Evolutionary conservation across 179 eudicot species (phyloP), one percentile per base, ranked within the genome.

Genomic region (Beta corolliflora): DNA sequence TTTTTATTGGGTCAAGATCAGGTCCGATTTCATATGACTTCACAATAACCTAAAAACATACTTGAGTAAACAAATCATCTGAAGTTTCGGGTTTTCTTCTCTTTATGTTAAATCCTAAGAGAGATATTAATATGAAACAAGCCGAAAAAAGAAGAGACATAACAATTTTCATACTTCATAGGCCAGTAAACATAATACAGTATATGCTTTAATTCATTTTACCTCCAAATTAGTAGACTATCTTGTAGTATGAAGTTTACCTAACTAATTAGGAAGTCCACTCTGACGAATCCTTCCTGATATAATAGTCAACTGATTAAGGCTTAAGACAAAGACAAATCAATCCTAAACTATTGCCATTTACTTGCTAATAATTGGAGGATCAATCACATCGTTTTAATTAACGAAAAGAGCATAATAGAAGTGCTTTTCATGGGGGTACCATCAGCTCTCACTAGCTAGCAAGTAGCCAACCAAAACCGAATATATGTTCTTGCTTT

Each of bases 391-490:
- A 23, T 25, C 7, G 10, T 25, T 64, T 23, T 11, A 64, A 29
- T 29, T 46, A 8, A 46, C 25, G 1, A 69, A 36, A 59, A 14
- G 64, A 59, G 3, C 9, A 36, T 1, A 31, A 41, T 7, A 68
- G 5, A 18, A 3, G 46, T n/a, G 55, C 29, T 70, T 69, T 66
- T 13, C 19, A 36, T 41, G 25, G 73, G 53, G 25, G 73, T 14
- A 70, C 19, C 73, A 70, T 70, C 54, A 44, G 25, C 73, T 70
- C 53, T 70, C 73, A 70, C 73, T 44, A 71, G 31, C 31, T 29
- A 29, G 31, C 31, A 29, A 29, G 31, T 29, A 29, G 75, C 75
- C 56, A 71, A 48, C 56, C 75, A 48, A 48, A 71, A 71, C 23
- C 31, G 75, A 71, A 71, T 48, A 71, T 71, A 71, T 71, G 31